Percentiles rank a stretch among this genome's conserved stretches.
These are phyloP conservation scores for Salvia splendens DNA, from an alignment of 257 asterid genomes.

Conservation along the genomic window DNA sequence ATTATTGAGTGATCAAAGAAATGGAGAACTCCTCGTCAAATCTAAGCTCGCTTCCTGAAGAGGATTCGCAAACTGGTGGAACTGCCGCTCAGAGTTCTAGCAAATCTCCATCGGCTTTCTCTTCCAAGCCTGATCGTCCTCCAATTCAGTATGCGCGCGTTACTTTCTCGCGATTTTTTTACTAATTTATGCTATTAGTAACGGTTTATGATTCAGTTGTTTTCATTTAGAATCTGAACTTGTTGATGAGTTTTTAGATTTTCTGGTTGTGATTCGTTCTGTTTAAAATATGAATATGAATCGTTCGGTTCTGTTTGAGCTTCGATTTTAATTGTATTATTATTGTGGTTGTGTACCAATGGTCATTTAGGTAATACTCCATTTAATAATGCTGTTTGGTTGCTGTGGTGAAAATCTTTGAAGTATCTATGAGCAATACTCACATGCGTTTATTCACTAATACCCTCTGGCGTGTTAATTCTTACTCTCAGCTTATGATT, in stretches of 20 bases:
- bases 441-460: background rate
- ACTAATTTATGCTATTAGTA: background rate
- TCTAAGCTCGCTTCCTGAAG: slow-evolving; percentile 69
- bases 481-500: background rate
- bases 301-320: slow-evolving; percentile 2
- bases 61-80: slow-evolving; percentile 45
- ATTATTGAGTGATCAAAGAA: slow-evolving; percentile 35
- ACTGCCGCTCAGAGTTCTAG: slow-evolving; percentile 25
- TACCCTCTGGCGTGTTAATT: background rate
- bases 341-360: background rate
- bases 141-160: slow-evolving; percentile 57
- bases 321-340: background rate
- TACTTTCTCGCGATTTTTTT: slow-evolving; percentile 20
- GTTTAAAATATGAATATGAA: background rate
- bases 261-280: slow-evolving; percentile 1
- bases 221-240: background rate
- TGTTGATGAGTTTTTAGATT: background rate
- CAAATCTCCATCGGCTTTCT: slow-evolving; percentile 58
- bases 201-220: slow-evolving; percentile 11
- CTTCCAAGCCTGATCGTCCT: slow-evolving; percentile 74
- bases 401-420: slow-evolving; percentile 4
- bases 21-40: slow-evolving; percentile 61
- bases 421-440: background rate
- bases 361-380: background rate
- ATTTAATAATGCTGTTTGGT: background rate